These are phyloP conservation scores for Serendipita sp. DNA, from an alignment of 768 basidiomycete species.

Conservation along the genomic window DNA sequence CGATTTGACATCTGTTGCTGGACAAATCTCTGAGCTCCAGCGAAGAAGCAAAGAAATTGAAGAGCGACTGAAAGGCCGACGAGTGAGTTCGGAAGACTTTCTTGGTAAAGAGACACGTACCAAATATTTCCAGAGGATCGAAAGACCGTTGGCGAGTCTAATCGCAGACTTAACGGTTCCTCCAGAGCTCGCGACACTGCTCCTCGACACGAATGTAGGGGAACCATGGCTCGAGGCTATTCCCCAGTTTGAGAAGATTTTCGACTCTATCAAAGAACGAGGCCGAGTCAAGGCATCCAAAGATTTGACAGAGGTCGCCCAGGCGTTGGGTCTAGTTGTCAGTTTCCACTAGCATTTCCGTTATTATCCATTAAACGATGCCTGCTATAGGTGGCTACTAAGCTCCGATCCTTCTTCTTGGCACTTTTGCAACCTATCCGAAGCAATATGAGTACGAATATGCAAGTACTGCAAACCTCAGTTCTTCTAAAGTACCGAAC, in stretches of 20 bases:
- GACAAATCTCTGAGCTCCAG: slow-evolving; percentile 91
- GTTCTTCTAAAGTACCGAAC: slow-evolving; percentile 68
- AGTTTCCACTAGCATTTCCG: slow-evolving; percentile 16
- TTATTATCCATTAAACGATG: slow-evolving; percentile 3
- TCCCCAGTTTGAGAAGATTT: slow-evolving; percentile 58
- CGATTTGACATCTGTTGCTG: slow-evolving; percentile 86
- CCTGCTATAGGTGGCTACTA: slow-evolving; percentile 57
- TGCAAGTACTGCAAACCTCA: slow-evolving; percentile 82
- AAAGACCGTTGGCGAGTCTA: slow-evolving; percentile 69
- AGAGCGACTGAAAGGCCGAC: slow-evolving; percentile 61
- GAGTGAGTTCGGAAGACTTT: slow-evolving; percentile 32
- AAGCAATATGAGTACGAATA: slow-evolving; percentile 71
- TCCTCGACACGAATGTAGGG: slow-evolving; percentile 71
- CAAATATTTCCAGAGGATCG: slow-evolving; percentile 52
- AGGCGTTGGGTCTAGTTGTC: slow-evolving; percentile 81
- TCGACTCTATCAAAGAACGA: slow-evolving; percentile 52
- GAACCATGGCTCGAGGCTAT: slow-evolving; percentile 81
- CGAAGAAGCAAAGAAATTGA: slow-evolving; percentile 84
- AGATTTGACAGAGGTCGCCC: slow-evolving; percentile 66
- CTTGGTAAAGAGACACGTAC: neutral
- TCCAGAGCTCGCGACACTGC: slow-evolving; percentile 53
- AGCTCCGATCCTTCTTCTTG: slow-evolving; percentile 74
- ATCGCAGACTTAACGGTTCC: slow-evolving; percentile 69
- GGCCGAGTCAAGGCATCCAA: slow-evolving; percentile 75
- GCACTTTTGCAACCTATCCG: slow-evolving; percentile 70